Evolutionary conservation across 78 protist genomes (phyloP).

Genomic region (Cavenderia fasciculata): DNA sequence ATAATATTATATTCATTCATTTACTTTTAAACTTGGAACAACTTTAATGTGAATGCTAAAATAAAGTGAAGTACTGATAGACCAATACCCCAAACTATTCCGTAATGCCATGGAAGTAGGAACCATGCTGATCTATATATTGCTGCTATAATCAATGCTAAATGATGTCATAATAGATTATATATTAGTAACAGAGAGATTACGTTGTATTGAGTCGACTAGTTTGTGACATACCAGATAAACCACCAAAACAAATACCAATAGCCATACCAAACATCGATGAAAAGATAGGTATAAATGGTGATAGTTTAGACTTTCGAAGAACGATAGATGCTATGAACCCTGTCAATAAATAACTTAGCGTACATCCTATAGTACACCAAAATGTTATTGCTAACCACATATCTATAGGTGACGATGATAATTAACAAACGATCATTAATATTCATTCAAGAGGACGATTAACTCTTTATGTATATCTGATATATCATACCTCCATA

Average conservation of each 20-base stretch:
- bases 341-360: constrained; percentile 45
- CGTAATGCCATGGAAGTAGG: constrained; percentile 41
- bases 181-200: background rate
- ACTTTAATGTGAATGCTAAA: constrained; percentile 28
- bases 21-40: constrained; percentile 45
- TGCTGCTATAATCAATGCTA: constrained; percentile 46
- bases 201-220: background rate
- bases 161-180: too few species aligned
- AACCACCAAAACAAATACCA: constrained; percentile 67
- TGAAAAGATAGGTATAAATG: constrained; percentile 56
- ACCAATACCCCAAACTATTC: constrained; percentile 63
- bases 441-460: background rate
- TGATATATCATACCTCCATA: constrained; percentile 7
- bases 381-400: constrained; percentile 72
- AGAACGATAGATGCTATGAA: constrained; percentile 60
- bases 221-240: constrained; percentile 10
- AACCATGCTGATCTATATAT: constrained; percentile 47
- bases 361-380: constrained; percentile 44
- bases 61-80: constrained; percentile 21
- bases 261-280: constrained; percentile 46
- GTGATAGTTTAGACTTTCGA: constrained; percentile 52
- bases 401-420: constrained; percentile 6
- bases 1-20: too few species aligned
- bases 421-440: background rate
- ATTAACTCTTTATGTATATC: background rate